Percentiles rank a stretch among this genome's conserved stretches.
phyloP scores from a whole-genome alignment of 1,284 basidiomycete genomes.

The Ganoderma multipileum region DNA sequence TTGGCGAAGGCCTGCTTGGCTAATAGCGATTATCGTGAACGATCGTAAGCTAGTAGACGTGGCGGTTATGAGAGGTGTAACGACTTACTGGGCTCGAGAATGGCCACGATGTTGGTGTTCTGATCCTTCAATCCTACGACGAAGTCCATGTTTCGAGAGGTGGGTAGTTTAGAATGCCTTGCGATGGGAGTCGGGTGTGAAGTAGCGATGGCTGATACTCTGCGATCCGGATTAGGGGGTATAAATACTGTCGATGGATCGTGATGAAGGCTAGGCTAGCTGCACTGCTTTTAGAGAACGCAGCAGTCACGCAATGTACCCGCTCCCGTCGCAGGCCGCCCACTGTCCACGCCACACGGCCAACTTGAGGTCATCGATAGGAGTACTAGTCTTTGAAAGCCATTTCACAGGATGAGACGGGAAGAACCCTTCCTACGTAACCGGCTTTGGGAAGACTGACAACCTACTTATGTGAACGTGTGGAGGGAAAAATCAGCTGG shows the following conservation, averaged over 20 bases:
- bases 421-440: not conserved
- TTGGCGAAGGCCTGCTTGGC: constrained; percentile 49
- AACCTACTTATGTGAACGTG: too few relatives aligned
- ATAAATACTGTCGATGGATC: not conserved
- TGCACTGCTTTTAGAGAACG: not conserved
- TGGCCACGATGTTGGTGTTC: not conserved
- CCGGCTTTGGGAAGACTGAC: not conserved
- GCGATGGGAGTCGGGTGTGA: not conserved
- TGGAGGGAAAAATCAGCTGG: too few relatives aligned
- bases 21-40: constrained; percentile 11
- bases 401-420: not conserved
- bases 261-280: not conserved
- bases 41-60: not conserved
- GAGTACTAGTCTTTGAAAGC: not conserved
- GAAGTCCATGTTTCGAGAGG: not conserved
- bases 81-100: not conserved
- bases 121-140: not conserved
- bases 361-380: not conserved
- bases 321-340: not conserved
- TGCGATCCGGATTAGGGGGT: not conserved
- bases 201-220: not conserved
- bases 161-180: not conserved
- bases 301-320: not conserved
- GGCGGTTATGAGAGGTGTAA: not conserved
- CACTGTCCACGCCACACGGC: too few relatives aligned